Conservation (phyloP, 495 filamentous ascomycete species). For the Lophiotrema nucula region DNA sequence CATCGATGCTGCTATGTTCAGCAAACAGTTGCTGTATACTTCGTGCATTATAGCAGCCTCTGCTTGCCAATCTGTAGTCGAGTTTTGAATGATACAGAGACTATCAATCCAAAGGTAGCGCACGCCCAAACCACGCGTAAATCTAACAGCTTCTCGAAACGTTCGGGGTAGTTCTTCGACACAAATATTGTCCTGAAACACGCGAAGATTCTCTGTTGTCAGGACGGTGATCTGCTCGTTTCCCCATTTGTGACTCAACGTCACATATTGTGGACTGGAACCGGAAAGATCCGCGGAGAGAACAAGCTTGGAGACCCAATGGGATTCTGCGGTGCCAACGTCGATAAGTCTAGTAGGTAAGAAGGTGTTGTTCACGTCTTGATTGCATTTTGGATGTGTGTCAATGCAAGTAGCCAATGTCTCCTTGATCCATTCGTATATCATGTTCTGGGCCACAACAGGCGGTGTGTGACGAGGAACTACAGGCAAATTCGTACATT, state of each 20-base stretch:
- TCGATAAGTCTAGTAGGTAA: neutral
- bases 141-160: conserved; percentile 1
- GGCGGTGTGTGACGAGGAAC: too few relatives aligned
- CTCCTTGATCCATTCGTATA: too few relatives aligned
- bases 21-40: neutral
- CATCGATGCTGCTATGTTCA: neutral
- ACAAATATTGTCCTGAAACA: neutral
- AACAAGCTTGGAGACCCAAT: neutral
- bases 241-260: neutral
- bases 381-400: too few relatives aligned
- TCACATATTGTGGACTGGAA: neutral
- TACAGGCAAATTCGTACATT: too few relatives aligned
- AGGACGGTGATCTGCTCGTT: neutral
- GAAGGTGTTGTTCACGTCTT: too few relatives aligned
- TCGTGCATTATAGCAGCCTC: neutral
- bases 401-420: too few relatives aligned
- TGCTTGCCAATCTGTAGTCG: neutral
- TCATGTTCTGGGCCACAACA: too few relatives aligned
- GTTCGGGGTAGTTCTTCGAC: neutral
- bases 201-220: neutral
- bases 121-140: neutral
- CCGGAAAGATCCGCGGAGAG: neutral
- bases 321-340: neutral
- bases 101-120: conserved; percentile 5
- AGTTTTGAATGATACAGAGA: conserved; percentile 6